Evolutionary conservation across 331 rosid species (phyloP).

Genomic region (Malus hybrid): DNA sequence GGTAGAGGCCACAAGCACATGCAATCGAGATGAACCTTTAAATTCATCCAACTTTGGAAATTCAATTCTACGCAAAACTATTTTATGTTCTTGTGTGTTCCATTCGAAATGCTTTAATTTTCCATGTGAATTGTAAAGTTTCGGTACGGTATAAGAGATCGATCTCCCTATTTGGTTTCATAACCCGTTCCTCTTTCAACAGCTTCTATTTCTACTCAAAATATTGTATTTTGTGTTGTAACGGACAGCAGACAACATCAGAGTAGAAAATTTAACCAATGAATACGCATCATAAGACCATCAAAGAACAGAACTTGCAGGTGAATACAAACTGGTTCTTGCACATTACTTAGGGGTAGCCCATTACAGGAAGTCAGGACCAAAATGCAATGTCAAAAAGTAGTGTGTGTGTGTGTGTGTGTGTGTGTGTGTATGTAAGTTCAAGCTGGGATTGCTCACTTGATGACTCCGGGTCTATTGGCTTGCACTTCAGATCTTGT

Average conservation of each 20-base stretch:
- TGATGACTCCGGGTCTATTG: slow-evolving; percentile 69
- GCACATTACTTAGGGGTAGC: background rate
- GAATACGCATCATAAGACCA: background rate
- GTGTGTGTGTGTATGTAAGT: background rate
- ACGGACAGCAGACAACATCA: background rate
- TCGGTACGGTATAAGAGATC: background rate
- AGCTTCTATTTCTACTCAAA: background rate
- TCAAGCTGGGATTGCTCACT: slow-evolving; percentile 32
- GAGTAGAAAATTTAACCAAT: background rate
- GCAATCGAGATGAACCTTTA: slow-evolving; percentile 16
- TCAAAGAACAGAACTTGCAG: background rate
- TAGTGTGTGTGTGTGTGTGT: background rate
- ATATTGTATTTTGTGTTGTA: background rate
- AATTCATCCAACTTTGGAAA: background rate
- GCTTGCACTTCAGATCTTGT: slow-evolving; percentile 42
- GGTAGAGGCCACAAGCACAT: slow-evolving; percentile 17
- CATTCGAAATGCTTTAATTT: background rate
- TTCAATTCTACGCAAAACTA: background rate
- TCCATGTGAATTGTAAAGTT: background rate
- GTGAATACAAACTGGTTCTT: background rate
- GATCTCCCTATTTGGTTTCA: background rate
- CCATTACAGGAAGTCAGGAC: background rate
- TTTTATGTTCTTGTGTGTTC: background rate
- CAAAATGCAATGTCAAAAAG: background rate
- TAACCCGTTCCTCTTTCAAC: background rate